Evolutionary conservation across 768 basidiomycete genomes (phyloP), one percentile per base, ranked within the genome.

Genomic region (Lenzites betulinus): DNA sequence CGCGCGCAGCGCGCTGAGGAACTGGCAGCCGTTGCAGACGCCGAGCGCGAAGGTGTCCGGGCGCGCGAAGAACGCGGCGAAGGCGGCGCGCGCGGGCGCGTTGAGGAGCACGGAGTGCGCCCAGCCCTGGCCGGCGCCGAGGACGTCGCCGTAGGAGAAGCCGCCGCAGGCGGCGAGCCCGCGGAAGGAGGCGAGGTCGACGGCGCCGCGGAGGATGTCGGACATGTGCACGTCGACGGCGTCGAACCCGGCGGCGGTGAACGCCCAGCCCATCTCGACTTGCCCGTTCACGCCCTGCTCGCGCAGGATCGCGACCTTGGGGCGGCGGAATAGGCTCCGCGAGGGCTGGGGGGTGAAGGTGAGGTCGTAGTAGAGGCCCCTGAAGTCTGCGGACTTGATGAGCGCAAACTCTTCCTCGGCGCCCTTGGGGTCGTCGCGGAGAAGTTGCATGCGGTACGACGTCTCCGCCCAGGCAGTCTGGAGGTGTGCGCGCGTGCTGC

Each of bases 271-370:
- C 97, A 99, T 98, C 78, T 99, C 97, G 30, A 92, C 79, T 51
- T 98, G 95, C 2, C 97, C 97, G 72, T 99, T 99, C 60, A 98
- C 95, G 62, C 97, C 97, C 71, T 98, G 97, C 74, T 99, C 97
- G 51, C 97, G 89, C 30, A 99, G 82, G 66, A 99, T 93, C 23
- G 95, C 96, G 28, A 99, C 92, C 71, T 86, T 89, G 8, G 97
- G 97, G 0, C 90, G 86, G 51, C 72, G 73, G 64, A 79, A 74
- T 57, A 85, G 64, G 52, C 66, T 59, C 54, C 66, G 66, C 6
- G 69, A 66, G 6, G 69, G 77, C 48, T 52, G 75, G 69, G 53
- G 62, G 49, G 63, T 59, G 74, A 89, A 92, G 2, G 82, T 83
- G 67, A 95, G 83, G 62, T 90, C 82, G 76, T 89, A 98, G 68